A percentile compares a stretch with the other conserved stretches of the same genome.
Conservation (phyloP, 169 alveolate species). For the Plasmodium sp. region DNA sequence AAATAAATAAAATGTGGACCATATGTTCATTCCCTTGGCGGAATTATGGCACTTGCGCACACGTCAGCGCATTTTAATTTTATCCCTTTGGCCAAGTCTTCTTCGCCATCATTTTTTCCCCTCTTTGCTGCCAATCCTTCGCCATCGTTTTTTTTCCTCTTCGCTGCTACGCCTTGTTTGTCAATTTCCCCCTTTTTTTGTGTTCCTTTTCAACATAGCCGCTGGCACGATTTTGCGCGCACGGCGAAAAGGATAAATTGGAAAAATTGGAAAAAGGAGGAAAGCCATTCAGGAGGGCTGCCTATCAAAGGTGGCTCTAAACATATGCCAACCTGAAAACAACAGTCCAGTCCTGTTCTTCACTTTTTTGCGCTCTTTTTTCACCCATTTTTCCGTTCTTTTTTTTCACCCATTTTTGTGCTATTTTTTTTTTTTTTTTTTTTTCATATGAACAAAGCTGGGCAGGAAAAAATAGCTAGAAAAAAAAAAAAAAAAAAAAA, state of each 20-base stretch:
- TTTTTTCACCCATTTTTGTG: conserved; percentile 6
- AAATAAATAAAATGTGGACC: background rate
- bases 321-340: background rate
- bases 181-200: background rate
- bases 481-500: conserved; percentile 24
- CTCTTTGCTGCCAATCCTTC: background rate
- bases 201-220: background rate
- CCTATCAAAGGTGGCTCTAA: no score
- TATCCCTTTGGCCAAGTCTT: background rate
- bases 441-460: background rate
- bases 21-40: background rate
- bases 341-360: background rate
- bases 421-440: background rate
- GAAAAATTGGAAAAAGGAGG: background rate
- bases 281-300: background rate
- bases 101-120: background rate
- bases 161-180: background rate
- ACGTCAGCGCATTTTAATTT: background rate
- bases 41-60: background rate
- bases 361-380: conserved; percentile 2
- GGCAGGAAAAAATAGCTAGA: background rate
- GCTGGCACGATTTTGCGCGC: background rate
- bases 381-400: background rate
- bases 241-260: background rate
- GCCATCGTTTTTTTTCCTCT: background rate